These are phyloP conservation scores for Emmonsiellopsis sp. DNA, from an alignment of 2,329 filamentous ascomycete species.

Conservation along the genomic window DNA sequence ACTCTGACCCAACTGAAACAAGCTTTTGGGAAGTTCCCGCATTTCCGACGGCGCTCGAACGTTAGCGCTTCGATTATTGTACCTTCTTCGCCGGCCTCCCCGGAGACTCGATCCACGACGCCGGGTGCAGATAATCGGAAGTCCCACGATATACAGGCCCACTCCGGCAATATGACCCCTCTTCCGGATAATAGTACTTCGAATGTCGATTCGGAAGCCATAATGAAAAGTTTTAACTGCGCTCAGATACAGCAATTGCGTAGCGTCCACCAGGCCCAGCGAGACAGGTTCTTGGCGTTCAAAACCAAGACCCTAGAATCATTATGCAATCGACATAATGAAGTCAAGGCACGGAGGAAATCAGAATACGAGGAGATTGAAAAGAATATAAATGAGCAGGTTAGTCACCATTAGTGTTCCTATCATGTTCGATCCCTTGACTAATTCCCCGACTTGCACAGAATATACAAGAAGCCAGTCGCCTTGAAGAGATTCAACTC, in stretches of 20 bases:
- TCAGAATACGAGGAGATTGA: conserved; percentile 22
- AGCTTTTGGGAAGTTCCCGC: neutral
- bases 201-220: neutral
- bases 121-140: neutral
- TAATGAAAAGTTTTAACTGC: conserved; percentile 8
- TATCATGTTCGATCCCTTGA: neutral
- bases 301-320: conserved; percentile 22
- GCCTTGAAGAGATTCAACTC: conserved; percentile 35
- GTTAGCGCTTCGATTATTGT: too few species aligned
- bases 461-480: conserved; percentile 26
- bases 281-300: conserved; percentile 24
- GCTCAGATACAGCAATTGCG: neutral
- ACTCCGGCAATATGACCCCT: neutral
- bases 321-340: conserved; percentile 22
- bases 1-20: neutral
- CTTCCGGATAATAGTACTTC: neutral
- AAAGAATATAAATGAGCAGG: conserved; percentile 30
- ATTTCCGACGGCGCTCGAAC: neutral
- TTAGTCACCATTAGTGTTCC: conserved; percentile 11
- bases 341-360: conserved; percentile 20
- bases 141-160: neutral
- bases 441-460: conserved; percentile 11
- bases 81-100: neutral
- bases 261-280: conserved; percentile 5
- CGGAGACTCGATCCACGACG: neutral